Base-by-base conservation (phyloP, 495 filamentous ascomycete genomes). In the Filosporella fistucella region DNA sequence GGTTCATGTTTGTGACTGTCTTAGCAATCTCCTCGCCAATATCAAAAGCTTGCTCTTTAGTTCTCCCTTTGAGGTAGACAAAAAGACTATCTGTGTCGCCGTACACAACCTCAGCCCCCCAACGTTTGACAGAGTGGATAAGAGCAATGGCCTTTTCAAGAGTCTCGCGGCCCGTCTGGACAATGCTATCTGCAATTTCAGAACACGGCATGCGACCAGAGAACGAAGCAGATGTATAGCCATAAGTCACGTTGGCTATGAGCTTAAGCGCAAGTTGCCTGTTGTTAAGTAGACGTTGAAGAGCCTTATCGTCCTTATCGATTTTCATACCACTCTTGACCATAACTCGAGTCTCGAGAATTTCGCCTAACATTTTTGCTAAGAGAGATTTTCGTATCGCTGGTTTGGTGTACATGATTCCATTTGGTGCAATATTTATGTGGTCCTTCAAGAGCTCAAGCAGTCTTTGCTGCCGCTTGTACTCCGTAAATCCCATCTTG, bases 81-180 rank as follows among this genome's bases (percentile, higher is more conserved):
- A 98, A 98, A n/a, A 98, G 67, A 61, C 87, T 94, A 69, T 98
- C 93, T 0, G 93, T 98, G 65, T 98, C 93, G 49, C 93, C 93
- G 62, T 98, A 98, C 2, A 98, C 94, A 1, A 98, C 91, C 63
- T 97, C 91, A 8, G 93, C 93, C 30, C 81, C 85, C 94, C 94
- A 97, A 33, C 78, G 74, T 36, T 83, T 77, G 7, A 90, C 78
- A 3, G 85, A 89, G 60, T 98, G 91, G 20, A 98, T 97, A 37
- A 91, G 74, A 2, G 87, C 87, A 51, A 96, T 96, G 20, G 94
- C 88, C 20, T 88, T 89, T 66, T 98, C 93, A 2, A 98, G 75
- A 0, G 90, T 98, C 64, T 97, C 93, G 12, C 91, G 82, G 3
- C 86, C 93, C 0, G 91, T 91, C 62, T 97, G 93, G 0, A 97